Percentiles rank a stretch among this genome's conserved stretches.
Evolutionary conservation across 2,329 filamentous ascomycete species (phyloP).

Genomic region (Hymenoscyphus linearis): DNA sequence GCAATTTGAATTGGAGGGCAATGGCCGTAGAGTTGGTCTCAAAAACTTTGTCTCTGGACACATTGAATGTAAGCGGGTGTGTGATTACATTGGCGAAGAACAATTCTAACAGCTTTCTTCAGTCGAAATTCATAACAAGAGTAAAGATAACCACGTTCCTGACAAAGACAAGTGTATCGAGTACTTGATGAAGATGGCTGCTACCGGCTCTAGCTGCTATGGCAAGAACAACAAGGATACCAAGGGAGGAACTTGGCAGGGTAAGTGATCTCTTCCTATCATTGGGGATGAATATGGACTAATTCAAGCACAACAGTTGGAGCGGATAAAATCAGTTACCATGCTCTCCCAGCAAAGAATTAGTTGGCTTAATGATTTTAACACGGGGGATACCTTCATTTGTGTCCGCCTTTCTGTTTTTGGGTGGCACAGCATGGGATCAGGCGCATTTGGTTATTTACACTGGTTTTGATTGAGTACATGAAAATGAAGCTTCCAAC

Average conservation of each 20-base stretch:
- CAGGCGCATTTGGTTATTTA: background rate
- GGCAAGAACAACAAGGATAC: constrained; percentile 1
- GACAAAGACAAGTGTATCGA: background rate
- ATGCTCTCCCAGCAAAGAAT: constrained; percentile 1
- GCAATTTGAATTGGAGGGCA: background rate
- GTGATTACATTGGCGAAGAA: background rate
- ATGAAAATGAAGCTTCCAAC: background rate
- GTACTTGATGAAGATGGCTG: constrained; percentile 2
- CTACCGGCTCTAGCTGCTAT: background rate
- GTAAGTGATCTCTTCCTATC: background rate
- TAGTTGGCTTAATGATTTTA: background rate
- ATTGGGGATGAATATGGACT: background rate
- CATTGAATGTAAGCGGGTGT: constrained; percentile 1
- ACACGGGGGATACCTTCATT: background rate
- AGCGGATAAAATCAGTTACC: background rate
- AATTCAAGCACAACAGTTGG: background rate
- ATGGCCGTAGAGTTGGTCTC: constrained; percentile 1
- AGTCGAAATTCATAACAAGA: constrained; percentile 5
- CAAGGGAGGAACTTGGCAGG: constrained; percentile 2
- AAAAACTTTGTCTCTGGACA: background rate
- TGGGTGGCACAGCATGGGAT: background rate
- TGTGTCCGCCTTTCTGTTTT: background rate
- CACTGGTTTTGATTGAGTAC: background rate
- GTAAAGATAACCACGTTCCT: background rate
- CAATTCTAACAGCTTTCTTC: background rate